Conservation (phyloP, 1,284 basidiomycete genomes). For the Ustanciosporium gigantosporum region DNA sequence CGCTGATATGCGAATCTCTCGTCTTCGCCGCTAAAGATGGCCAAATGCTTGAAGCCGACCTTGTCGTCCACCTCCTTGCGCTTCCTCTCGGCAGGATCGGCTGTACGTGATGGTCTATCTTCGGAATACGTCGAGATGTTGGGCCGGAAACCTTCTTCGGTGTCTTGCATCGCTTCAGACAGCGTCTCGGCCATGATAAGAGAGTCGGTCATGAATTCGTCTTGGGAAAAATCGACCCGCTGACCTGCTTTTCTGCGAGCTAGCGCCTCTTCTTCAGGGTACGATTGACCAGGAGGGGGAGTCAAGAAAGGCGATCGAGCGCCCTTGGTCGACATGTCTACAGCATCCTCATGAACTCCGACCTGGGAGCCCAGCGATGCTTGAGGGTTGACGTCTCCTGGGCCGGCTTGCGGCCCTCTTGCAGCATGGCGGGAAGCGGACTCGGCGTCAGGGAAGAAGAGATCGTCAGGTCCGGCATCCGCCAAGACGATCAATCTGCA, state of each 20-base stretch:
- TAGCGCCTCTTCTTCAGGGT: constrained; percentile 29
- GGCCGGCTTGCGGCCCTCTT: constrained; percentile 28
- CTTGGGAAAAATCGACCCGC: constrained; percentile 8
- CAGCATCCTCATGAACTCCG: constrained; percentile 12
- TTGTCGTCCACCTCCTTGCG: constrained; percentile 44
- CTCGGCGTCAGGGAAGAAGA: constrained; percentile 68
- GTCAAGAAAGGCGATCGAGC: constrained; percentile 25
- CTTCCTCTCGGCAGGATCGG: constrained; percentile 6
- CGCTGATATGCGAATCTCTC: constrained; percentile 73
- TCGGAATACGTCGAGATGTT: constrained; percentile 68
- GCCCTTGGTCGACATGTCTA: constrained; percentile 43
- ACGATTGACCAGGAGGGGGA: constrained; percentile 14
- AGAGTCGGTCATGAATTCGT: constrained; percentile 59
- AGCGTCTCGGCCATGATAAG: constrained; percentile 70
- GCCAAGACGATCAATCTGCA: constrained; percentile 63
- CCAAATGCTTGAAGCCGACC: constrained; percentile 65
- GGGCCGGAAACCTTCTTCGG: constrained; percentile 68
- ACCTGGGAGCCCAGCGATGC: not conserved
- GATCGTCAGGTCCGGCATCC: constrained; percentile 65
- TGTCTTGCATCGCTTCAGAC: constrained; percentile 64
- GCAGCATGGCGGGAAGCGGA: constrained; percentile 19
- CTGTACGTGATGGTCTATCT: constrained; percentile 3
- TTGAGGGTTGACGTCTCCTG: constrained; percentile 24
- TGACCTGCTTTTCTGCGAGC: constrained; percentile 8
- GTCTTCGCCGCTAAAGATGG: constrained; percentile 72